Conservation (phyloP, 495 filamentous ascomycete genomes). For the Rhizodiscina lignyota region DNA sequence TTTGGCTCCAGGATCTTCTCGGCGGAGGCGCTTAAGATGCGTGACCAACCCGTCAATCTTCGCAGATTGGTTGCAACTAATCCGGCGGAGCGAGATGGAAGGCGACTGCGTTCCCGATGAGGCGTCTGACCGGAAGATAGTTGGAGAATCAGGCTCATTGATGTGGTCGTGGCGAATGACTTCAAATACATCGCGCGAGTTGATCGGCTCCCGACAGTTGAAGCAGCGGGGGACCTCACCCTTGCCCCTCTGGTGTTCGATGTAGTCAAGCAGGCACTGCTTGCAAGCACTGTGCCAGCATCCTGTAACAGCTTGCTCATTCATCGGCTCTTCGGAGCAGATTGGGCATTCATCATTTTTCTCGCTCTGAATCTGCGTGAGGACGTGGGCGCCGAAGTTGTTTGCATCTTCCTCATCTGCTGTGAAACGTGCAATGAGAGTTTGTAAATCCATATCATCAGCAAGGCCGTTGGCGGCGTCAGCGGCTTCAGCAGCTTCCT, state of each 20-base stretch:
- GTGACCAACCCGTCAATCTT: slow-evolving; percentile 70
- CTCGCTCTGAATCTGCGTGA: slow-evolving; percentile 81
- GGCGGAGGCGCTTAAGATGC: slow-evolving; percentile 50
- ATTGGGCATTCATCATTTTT: slow-evolving; percentile 82
- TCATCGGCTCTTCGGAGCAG: slow-evolving; percentile 88
- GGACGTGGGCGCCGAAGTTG: slow-evolving; percentile 64
- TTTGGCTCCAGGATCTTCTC: slow-evolving; percentile 49
- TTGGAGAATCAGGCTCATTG: slow-evolving; percentile 11
- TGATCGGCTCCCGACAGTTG: slow-evolving; percentile 72
- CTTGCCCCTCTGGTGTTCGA: slow-evolving; percentile 68
- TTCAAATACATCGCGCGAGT: slow-evolving; percentile 74
- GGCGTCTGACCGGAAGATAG: not conserved
- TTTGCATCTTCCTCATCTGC: slow-evolving; percentile 25
- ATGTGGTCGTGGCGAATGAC: slow-evolving; percentile 42
- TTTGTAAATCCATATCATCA: slow-evolving; percentile 91
- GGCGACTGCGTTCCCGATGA: slow-evolving; percentile 19
- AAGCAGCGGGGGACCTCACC: slow-evolving; percentile 66
- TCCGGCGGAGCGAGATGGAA: slow-evolving; percentile 64
- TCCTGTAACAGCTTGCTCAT: slow-evolving; percentile 64
- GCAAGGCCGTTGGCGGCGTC: slow-evolving; percentile 65
- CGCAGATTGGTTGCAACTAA: slow-evolving; percentile 56
- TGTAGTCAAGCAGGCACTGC: slow-evolving; percentile 71
- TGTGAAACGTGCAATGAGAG: slow-evolving; percentile 70
- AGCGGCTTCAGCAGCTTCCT: slow-evolving; percentile 62
- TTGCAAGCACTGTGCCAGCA: slow-evolving; percentile 98